phyloP scores from a whole-genome alignment of 1,284 basidiomycete species.

The Volvariella volvacea region DNA sequence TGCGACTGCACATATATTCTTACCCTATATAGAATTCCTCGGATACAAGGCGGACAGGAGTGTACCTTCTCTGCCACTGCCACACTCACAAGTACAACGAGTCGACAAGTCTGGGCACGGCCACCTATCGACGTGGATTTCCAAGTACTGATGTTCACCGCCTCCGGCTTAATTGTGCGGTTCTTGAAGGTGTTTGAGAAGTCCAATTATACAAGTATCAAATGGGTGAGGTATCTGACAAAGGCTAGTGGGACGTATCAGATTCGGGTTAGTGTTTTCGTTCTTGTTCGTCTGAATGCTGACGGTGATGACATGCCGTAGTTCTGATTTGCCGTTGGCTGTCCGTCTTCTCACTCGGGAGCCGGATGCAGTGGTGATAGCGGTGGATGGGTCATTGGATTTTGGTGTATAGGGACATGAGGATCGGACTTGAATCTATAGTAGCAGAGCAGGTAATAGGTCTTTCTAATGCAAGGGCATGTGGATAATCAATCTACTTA shows the following conservation, averaged over 20 bases:
- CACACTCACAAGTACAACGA: slow-evolving; percentile 79
- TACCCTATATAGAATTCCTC: slow-evolving; percentile 63
- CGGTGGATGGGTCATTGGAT: too few relatives aligned
- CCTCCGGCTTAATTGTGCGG: slow-evolving; percentile 91
- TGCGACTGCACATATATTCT: neutral
- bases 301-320: slow-evolving; percentile 8
- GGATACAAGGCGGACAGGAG: slow-evolving; percentile 91
- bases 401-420: too few relatives aligned
- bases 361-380: too few relatives aligned
- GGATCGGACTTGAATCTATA: too few relatives aligned
- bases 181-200: slow-evolving; percentile 99
- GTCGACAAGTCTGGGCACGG: slow-evolving; percentile 91
- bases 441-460: too few relatives aligned
- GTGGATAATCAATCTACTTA: too few relatives aligned
- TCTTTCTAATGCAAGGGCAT: too few relatives aligned
- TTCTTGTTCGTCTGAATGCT: neutral
- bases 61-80: slow-evolving; percentile 83
- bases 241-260: slow-evolving; percentile 86
- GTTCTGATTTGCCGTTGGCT: slow-evolving; percentile 12
- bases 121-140: slow-evolving; percentile 98
- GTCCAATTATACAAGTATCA: slow-evolving; percentile 86
- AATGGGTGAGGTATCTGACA: slow-evolving; percentile 89
- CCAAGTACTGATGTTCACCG: slow-evolving; percentile 97
- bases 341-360: neutral
- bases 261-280: slow-evolving; percentile 57